A percentile compares a stretch with the other conserved stretches of the same genome.
Evolutionary conservation across 2,329 filamentous ascomycete genomes (phyloP).

Genomic region (Knoxdaviesia proteae): DNA sequence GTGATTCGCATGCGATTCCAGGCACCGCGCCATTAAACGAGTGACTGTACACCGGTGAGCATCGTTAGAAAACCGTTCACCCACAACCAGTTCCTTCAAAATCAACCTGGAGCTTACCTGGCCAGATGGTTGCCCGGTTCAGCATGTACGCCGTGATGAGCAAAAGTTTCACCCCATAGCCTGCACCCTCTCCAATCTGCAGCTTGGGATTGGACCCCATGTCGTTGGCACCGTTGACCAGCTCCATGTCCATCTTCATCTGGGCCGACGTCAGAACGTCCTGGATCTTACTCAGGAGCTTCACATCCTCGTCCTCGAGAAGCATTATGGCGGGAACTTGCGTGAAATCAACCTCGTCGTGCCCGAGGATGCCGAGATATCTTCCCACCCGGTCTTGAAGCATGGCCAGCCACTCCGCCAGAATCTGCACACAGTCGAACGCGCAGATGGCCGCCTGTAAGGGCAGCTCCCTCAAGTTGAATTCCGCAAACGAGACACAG

Average conservation of each 20-base stretch:
- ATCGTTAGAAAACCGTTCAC: neutral
- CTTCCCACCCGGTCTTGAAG: conserved; percentile 86
- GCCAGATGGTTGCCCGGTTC: conserved; percentile 80
- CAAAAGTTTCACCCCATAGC: conserved; percentile 70
- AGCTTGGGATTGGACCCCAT: conserved; percentile 17
- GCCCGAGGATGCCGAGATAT: conserved; percentile 70
- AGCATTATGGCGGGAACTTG: conserved; percentile 78
- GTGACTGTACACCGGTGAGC: conserved; percentile 17
- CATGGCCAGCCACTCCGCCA: conserved; percentile 85
- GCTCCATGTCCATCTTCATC: conserved; percentile 48
- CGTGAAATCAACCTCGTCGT: conserved; percentile 56
- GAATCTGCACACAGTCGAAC: conserved; percentile 82
- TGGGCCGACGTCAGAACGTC: conserved; percentile 61
- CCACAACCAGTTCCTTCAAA: neutral
- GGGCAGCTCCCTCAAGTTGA: conserved; percentile 65
- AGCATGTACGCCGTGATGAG: conserved; percentile 72
- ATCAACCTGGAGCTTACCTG: conserved; percentile 34
- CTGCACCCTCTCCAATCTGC: conserved; percentile 40
- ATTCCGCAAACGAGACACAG: conserved; percentile 68
- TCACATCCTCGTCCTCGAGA: conserved; percentile 77
- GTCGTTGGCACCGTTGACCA: conserved; percentile 26
- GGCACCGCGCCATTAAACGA: conserved; percentile 31
- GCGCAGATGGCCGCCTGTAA: conserved; percentile 81
- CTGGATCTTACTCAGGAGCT: conserved; percentile 63
- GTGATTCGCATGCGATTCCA: conserved; percentile 31